Conservation (phyloP, 2,329 filamentous ascomycete genomes). For the Pestalotiopsis sp. region DNA sequence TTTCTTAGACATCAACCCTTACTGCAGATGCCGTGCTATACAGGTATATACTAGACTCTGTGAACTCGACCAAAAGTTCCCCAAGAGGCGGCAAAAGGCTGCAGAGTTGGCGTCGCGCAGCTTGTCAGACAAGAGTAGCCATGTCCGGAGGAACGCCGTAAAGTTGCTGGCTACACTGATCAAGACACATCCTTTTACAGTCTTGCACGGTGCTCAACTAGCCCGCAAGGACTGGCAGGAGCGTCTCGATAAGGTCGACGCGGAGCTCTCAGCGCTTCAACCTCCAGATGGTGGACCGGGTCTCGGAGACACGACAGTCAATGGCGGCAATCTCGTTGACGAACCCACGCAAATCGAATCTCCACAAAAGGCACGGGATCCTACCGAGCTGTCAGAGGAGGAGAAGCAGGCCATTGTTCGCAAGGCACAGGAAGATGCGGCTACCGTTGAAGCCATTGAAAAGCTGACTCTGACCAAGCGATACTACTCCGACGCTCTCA, state of each 20-base stretch:
- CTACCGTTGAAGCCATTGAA: constrained; percentile 84
- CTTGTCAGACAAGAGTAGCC: constrained; percentile 96
- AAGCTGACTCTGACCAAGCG: constrained; percentile 86
- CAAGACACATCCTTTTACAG: constrained; percentile 90
- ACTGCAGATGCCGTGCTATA: constrained; percentile 87
- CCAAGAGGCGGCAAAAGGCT: constrained; percentile 84
- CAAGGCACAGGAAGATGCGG: constrained; percentile 84
- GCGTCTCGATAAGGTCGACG: constrained; percentile 79
- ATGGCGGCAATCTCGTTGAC: constrained; percentile 76
- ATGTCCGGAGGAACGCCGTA: constrained; percentile 92
- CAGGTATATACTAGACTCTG: constrained; percentile 93
- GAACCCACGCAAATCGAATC: constrained; percentile 84
- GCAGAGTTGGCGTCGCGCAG: constrained; percentile 87
- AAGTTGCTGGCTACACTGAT: constrained; percentile 87
- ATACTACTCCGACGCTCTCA: constrained; percentile 91
- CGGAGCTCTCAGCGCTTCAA: constrained; percentile 78
- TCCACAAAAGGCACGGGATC: constrained; percentile 59
- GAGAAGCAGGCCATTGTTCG: constrained; percentile 73
- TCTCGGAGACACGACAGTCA: constrained; percentile 66
- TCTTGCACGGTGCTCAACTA: constrained; percentile 87
- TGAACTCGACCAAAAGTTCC: constrained; percentile 94
- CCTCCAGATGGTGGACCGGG: constrained; percentile 76
- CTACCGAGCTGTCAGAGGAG: constrained; percentile 72
- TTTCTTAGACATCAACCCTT: constrained; percentile 95
- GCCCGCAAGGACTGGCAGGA: constrained; percentile 83